Evolutionary conservation across 2,329 filamentous ascomycete genomes (phyloP).

Genomic region (Fusarium sp.): DNA sequence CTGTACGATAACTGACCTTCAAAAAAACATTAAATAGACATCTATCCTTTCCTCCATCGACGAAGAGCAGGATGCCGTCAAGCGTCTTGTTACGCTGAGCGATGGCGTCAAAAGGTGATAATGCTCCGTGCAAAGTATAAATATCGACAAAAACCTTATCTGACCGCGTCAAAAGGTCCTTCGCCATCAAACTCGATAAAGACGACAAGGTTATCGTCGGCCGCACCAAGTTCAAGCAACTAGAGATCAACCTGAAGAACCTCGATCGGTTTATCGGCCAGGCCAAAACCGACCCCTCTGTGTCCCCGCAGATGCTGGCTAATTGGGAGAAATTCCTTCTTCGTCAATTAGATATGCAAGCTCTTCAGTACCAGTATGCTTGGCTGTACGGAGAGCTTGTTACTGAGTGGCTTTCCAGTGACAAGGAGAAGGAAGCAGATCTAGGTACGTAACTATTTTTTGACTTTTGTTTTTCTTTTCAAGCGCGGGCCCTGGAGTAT

Average conservation of each 20-base stretch:
- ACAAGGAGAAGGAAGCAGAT: slow-evolving; percentile 40
- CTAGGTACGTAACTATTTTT: too few species aligned
- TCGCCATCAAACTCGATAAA: slow-evolving; percentile 49
- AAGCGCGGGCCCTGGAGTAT: too few species aligned
- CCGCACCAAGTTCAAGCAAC: slow-evolving; percentile 41
- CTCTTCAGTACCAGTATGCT: slow-evolving; percentile 58
- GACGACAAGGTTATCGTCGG: slow-evolving; percentile 39
- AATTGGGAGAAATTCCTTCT: slow-evolving; percentile 53
- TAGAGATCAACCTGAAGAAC: slow-evolving; percentile 53
- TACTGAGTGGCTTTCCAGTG: slow-evolving; percentile 59
- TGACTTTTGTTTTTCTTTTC: too few species aligned
- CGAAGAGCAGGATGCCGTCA: slow-evolving; percentile 43
- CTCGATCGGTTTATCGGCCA: slow-evolving; percentile 56
- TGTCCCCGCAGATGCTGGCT: slow-evolving; percentile 51
- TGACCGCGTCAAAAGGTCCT: slow-evolving; percentile 51
- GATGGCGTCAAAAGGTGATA: slow-evolving; percentile 51
- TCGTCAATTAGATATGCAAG: slow-evolving; percentile 55
- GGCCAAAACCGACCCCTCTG: slow-evolving; percentile 55
- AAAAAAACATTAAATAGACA: background rate
- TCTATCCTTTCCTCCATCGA: slow-evolving; percentile 47
- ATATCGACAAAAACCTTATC: too few species aligned
- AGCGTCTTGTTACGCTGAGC: slow-evolving; percentile 50
- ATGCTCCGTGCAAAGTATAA: too few species aligned
- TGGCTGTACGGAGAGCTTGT: slow-evolving; percentile 60
- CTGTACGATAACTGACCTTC: too few species aligned